These are phyloP conservation scores for Paxillus involutus DNA, from an alignment of 768 basidiomycete species.

Conservation along the genomic window DNA sequence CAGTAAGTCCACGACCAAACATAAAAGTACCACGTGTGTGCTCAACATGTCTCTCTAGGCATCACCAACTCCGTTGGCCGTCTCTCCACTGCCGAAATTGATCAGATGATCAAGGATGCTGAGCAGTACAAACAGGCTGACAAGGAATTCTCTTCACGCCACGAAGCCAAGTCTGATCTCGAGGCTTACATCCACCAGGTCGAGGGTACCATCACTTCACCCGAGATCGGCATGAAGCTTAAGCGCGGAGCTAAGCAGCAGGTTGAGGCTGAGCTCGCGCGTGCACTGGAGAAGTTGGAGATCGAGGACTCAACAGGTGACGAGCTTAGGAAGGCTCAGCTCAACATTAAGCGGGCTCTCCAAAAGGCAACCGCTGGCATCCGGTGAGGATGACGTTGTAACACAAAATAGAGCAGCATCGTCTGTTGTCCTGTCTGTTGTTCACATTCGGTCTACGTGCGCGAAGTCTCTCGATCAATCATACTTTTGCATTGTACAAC, in stretches of 20 bases:
- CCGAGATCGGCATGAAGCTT: conserved; percentile 97
- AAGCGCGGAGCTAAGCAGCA: conserved; percentile 95
- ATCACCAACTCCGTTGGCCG: conserved; percentile 99
- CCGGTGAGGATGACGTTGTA: conserved; percentile 49
- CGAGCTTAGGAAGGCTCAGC: conserved; percentile 94
- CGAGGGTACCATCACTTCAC: conserved; percentile 92
- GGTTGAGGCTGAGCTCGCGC: conserved; percentile 96
- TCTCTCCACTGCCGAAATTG: conserved; percentile 95
- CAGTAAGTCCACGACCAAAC: conserved; percentile 51
- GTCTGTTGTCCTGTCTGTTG: conserved; percentile 18
- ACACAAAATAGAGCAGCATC: conserved; percentile 17
- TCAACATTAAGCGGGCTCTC: conserved; percentile 93
- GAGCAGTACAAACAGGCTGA: conserved; percentile 96
- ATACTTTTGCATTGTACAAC: conserved; percentile 6
- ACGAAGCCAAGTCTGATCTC: conserved; percentile 97
- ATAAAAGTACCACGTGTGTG: background rate
- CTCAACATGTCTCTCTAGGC: conserved; percentile 42
- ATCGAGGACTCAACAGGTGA: conserved; percentile 93
- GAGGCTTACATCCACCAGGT: conserved; percentile 98
- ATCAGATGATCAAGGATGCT: conserved; percentile 99
- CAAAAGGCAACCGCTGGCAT: conserved; percentile 96
- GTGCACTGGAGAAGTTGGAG: conserved; percentile 97
- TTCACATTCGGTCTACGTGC: conserved; percentile 7
- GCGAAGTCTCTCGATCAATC: conserved; percentile 17
- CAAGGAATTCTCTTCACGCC: conserved; percentile 97